Evolutionary conservation across 129 eudicot species (phyloP).

Genomic region (Ambrosia trifida): DNA sequence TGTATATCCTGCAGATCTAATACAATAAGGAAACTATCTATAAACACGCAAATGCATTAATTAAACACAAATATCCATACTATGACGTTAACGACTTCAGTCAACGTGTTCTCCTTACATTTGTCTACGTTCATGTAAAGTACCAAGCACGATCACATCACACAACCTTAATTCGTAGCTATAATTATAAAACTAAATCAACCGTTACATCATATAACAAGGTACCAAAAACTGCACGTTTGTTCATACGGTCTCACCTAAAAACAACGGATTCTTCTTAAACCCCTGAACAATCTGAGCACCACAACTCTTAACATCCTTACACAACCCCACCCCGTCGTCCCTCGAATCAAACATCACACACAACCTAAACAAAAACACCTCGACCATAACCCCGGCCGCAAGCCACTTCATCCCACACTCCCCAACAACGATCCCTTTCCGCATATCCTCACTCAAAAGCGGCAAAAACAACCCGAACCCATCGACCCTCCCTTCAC

Average conservation of each 20-base stretch:
- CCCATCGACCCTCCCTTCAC: conserved; percentile 35
- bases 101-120: neutral
- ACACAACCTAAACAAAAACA: conserved; percentile 48
- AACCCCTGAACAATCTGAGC: conserved; percentile 30
- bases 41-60: neutral
- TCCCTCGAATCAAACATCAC: conserved; percentile 30
- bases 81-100: neutral
- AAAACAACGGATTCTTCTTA: conserved; percentile 32
- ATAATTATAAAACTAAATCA: neutral
- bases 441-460: conserved; percentile 37
- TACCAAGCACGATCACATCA: neutral
- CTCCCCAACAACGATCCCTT: conserved; percentile 21
- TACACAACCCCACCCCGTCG: conserved; percentile 1
- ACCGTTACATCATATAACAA: neutral
- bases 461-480: conserved; percentile 51
- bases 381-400: conserved; percentile 53
- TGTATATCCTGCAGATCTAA: neutral
- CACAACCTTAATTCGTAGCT: neutral
- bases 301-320: conserved; percentile 29
- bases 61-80: neutral
- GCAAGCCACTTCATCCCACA: conserved; percentile 50
- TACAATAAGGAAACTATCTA: neutral
- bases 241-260: conserved; percentile 30
- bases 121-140: neutral
- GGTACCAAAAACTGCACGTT: neutral